Evolutionary conservation across 2,329 filamentous ascomycete genomes (phyloP), one percentile per base, ranked within the genome.

Genomic region (Arthrinium phaeospermum): DNA sequence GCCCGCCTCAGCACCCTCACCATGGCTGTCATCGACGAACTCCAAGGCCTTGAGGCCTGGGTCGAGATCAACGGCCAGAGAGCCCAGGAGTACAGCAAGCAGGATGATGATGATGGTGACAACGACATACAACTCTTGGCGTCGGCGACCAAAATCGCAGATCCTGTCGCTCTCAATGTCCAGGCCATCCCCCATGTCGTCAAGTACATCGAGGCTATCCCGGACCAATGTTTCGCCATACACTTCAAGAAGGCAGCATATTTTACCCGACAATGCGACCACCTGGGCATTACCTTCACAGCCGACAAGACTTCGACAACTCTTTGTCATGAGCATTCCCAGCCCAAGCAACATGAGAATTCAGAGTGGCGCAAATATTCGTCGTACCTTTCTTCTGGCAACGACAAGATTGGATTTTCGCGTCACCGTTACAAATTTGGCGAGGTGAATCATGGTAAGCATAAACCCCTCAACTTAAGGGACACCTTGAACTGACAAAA

Each of bases 1-100:
- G 0, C 6, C 30, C 22, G 3, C 30, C 16, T 37, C 30, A n/a
- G 16, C n/a, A 68, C 4, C 4, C 16, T 5, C 45, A 5, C n/a
- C 45, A 70, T 70, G 68, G 68, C 68, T 14, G 37, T 70, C 30
- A 70, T 70, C 16, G 68, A 53, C 0, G 30, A 24, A 22, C 27
- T 51, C 6, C 8, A 70, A 19, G 68, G 68, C 2, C 68, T 70
- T 24, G 46, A 70, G 30, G 68, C 68, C 34, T 49, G 34, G n/a
- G 46, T 70, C 1, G 49, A 70, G 10, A 16, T 70, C 6, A 51
- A 51, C 13, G 68, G 27, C 19, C 30, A 47, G 30, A 10, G 19
- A n/a, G 53, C 7, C 19, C 30, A 37, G n/a, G 53, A 61, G 12
- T 61, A 61, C 53, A 16, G 5, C 30, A 37, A 61, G 30, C 53